These are phyloP conservation scores for Yamadazyma mexicana DNA, from an alignment of 1,139 yeast species.

Conservation along the genomic window DNA sequence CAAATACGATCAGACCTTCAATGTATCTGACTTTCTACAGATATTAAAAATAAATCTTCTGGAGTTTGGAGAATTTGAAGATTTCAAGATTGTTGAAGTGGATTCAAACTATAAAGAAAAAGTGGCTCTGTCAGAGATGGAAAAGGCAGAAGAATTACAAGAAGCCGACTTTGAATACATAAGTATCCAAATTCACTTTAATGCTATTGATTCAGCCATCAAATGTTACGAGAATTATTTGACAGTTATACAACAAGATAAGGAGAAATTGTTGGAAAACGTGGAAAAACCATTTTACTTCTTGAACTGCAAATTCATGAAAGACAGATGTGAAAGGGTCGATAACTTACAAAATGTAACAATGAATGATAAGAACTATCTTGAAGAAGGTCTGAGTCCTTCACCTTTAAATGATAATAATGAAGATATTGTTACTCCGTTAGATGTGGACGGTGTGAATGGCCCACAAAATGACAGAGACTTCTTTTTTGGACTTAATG, in stretches of 20 bases:
- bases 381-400: conserved; percentile 1
- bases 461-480: not conserved
- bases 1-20: conserved; percentile 11
- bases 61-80: conserved; percentile 39
- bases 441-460: conserved; percentile 7
- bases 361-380: conserved; percentile 2
- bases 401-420: not conserved
- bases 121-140: conserved; percentile 5
- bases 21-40: conserved; percentile 8
- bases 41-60: conserved; percentile 6
- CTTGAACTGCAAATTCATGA: conserved; percentile 21
- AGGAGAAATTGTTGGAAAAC: conserved; percentile 19
- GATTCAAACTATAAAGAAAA: conserved; percentile 2
- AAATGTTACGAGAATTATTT: conserved; percentile 35
- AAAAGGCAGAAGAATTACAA: conserved; percentile 3
- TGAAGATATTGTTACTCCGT: not conserved
- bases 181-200: conserved; percentile 28
- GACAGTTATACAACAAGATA: conserved; percentile 25
- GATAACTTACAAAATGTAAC: conserved; percentile 2
- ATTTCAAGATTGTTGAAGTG: conserved; percentile 16
- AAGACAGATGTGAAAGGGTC: conserved; percentile 40
- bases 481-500: not conserved
- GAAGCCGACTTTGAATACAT: conserved; percentile 8
- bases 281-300: conserved; percentile 7
- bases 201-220: conserved; percentile 43